Conservation (phyloP, 352 stramenopile species). For the Phytophthora pisi region DNA sequence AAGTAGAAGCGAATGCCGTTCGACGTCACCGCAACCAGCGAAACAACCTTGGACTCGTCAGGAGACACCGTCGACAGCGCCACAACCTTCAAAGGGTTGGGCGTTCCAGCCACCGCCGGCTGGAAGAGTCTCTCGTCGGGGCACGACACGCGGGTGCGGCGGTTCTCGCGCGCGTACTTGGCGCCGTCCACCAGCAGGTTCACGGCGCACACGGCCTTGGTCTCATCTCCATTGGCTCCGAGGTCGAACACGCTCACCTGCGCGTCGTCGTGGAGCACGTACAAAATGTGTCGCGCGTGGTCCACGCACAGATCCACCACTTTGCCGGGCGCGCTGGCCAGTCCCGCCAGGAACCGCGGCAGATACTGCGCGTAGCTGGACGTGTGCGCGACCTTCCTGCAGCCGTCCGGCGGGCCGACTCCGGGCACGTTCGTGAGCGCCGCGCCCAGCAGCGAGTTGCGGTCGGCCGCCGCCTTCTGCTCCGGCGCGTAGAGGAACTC, state of each 20-base stretch:
- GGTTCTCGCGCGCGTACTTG: constrained; percentile 86
- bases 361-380: constrained; percentile 83
- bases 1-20: constrained; percentile 96
- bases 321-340: constrained; percentile 78
- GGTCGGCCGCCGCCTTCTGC: constrained; percentile 38
- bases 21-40: constrained; percentile 91
- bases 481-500: constrained; percentile 87
- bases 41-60: constrained; percentile 86
- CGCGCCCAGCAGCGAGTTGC: constrained; percentile 39
- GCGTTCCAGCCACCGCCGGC: constrained; percentile 29
- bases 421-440: constrained; percentile 35
- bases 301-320: constrained; percentile 91
- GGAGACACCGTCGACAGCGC: constrained; percentile 66
- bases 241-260: constrained; percentile 83
- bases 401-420: constrained; percentile 70
- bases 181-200: constrained; percentile 74
- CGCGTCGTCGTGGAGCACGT: constrained; percentile 88
- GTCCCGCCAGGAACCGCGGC: constrained; percentile 74
- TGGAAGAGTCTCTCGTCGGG: constrained; percentile 85
- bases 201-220: constrained; percentile 67
- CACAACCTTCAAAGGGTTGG: constrained; percentile 67
- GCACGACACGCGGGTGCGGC: constrained; percentile 81
- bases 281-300: constrained; percentile 90
- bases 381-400: constrained; percentile 93
- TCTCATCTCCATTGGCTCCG: constrained; percentile 53